Evolutionary conservation across 768 basidiomycete genomes (phyloP), one percentile per base, ranked within the genome.

Genomic region (Leucogyrophana mollusca): DNA sequence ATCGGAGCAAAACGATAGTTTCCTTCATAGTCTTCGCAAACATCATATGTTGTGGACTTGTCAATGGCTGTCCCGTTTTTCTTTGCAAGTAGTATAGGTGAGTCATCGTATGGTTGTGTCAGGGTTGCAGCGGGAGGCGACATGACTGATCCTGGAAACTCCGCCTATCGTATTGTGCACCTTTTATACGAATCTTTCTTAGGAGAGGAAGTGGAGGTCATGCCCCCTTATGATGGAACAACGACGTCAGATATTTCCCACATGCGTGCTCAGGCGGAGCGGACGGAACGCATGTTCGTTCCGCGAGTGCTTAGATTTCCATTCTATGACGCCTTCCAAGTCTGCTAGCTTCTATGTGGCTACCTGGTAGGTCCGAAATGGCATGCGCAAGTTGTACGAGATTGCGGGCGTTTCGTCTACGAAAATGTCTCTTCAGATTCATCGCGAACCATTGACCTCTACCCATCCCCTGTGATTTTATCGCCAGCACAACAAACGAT

Each of bases 1-100:
- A 87, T 85, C 3, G 85, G 85, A 2, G 85, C 85, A 48, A 86
- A 87, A 24, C 72, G 73, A 66, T 85, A 87, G 46, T 75, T 59
- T 3, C 85, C 86, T 20, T 79, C 67, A 54, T 85, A 86, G 43
- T 63, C 62, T 41, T 63, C 62, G 43, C 48, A 45, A 21, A 61
- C 49, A 42, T 64, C 53, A 10, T 56, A 52, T 11, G 57, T 46
- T 9, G n/a, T n/a, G 6, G 49, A 35, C 4, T 40, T 51, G 18
- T 51, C 27, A 8, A 40, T 46, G 9, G 32, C 25, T 3, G 46
- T 3, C 9, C 41, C 55, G 40, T 56, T 53, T 51, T 65, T 61
- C 56, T 66, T 66, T 4, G 39, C 27, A n/a, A 40, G 36, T 25
- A 54, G 50, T 10, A 55, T 39, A 32, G 65, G 50, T 13, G 46